phyloP scores from a whole-genome alignment of 192 early-diverging fungal genomes.

The Lobulomyces angularis region DNA sequence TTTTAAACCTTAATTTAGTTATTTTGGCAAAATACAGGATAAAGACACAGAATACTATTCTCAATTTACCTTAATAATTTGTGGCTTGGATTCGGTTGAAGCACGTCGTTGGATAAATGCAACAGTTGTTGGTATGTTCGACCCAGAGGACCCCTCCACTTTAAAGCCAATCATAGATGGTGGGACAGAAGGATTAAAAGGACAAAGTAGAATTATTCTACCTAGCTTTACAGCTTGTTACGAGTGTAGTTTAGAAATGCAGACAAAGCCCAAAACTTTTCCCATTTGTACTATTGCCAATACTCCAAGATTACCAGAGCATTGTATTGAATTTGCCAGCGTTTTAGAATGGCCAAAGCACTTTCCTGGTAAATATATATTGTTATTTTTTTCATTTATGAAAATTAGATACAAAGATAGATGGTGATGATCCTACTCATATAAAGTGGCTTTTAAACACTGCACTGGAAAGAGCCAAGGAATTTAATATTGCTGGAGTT shows the following conservation, averaged over 20 bases:
- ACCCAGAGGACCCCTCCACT: slow-evolving; percentile 56
- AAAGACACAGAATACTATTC: slow-evolving; percentile 87
- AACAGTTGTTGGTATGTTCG: slow-evolving; percentile 62
- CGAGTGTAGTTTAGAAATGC: slow-evolving; percentile 89
- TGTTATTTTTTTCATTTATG: neutral
- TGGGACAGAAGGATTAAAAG: slow-evolving; percentile 92
- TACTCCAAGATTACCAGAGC: slow-evolving; percentile 91
- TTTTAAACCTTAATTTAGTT: slow-evolving; percentile 17
- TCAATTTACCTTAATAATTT: slow-evolving; percentile 78
- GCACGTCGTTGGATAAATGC: slow-evolving; percentile 97
- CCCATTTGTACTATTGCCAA: slow-evolving; percentile 99
- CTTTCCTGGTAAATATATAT: slow-evolving; percentile 57
- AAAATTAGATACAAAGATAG: slow-evolving; percentile 52
- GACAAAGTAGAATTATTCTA: slow-evolving; percentile 84
- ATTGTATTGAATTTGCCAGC: slow-evolving; percentile 96
- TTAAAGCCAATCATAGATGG: slow-evolving; percentile 88
- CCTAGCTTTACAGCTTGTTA: slow-evolving; percentile 81
- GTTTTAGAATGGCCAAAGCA: slow-evolving; percentile 81
- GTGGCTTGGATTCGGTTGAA: slow-evolving; percentile 89
- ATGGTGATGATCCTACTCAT: slow-evolving; percentile 65
- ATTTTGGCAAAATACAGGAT: slow-evolving; percentile 88
- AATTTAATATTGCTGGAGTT: slow-evolving; percentile 78
- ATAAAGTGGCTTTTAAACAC: slow-evolving; percentile 62
- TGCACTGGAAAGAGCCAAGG: slow-evolving; percentile 54
- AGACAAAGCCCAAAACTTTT: slow-evolving; percentile 74